Percentiles rank a stretch among this genome's conserved stretches.
These are phyloP conservation scores for Holtermannia corniformis DNA, from an alignment of 768 basidiomycete genomes.

Conservation along the genomic window DNA sequence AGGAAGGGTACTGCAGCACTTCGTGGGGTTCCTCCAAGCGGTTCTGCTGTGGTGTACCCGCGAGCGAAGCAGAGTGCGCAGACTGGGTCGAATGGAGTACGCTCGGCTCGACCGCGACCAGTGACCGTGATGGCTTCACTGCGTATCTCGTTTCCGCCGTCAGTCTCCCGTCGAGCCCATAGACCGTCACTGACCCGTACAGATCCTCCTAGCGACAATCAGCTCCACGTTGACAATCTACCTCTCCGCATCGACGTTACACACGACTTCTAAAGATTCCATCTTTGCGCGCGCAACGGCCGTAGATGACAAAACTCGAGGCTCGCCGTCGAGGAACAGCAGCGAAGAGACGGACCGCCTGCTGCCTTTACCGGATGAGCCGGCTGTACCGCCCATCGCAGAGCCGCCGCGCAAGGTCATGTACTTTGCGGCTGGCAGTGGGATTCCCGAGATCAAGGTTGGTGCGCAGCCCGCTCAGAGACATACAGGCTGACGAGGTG, in stretches of 20 bases:
- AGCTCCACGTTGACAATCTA: conserved; percentile 76
- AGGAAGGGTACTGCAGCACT: conserved; percentile 73
- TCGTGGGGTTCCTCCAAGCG: conserved; percentile 65
- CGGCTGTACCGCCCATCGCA: not conserved
- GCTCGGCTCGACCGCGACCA: conserved; percentile 45
- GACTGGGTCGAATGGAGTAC: conserved; percentile 77
- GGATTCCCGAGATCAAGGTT: conserved; percentile 87
- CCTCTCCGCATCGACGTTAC: conserved; percentile 79
- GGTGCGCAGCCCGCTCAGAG: not conserved
- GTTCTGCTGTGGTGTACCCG: conserved; percentile 58
- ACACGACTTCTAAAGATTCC: conserved; percentile 80
- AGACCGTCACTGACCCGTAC: not conserved
- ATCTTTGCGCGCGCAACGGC: conserved; percentile 40
- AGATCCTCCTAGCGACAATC: conserved; percentile 63
- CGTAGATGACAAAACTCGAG: not conserved
- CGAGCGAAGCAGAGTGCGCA: conserved; percentile 47
- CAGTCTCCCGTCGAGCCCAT: conserved; percentile 37
- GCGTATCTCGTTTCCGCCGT: conserved; percentile 72
- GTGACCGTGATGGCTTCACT: conserved; percentile 49
- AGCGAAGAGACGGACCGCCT: conserved; percentile 24
- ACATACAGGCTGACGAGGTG: conserved; percentile 3
- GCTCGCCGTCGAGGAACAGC: not conserved
- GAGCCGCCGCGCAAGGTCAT: conserved; percentile 52
- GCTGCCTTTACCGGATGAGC: conserved; percentile 28
- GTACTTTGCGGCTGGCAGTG: conserved; percentile 90